These are phyloP conservation scores for Paralagenidium karlingii DNA, from an alignment of 352 stramenopile species.

Conservation along the genomic window DNA sequence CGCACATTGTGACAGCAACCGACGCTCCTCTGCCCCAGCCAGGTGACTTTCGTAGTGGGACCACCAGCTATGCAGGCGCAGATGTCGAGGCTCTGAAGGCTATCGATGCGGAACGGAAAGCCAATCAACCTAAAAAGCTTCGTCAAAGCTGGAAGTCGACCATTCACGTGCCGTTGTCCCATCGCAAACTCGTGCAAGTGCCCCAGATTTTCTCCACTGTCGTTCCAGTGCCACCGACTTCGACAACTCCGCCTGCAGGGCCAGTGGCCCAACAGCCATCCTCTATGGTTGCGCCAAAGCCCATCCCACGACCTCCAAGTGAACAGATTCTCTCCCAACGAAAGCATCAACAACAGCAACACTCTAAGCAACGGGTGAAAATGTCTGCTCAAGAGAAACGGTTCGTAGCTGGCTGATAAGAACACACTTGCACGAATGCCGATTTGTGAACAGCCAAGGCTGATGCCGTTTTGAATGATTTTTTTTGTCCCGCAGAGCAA, in stretches of 20 bases:
- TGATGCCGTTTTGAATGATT: not conserved
- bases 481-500: no score
- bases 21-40: no score
- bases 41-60: no score
- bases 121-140: no score
- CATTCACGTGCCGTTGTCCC: conserved; percentile 36
- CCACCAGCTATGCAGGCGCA: no score
- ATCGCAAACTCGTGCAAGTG: conserved; percentile 46
- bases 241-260: conserved; percentile 2
- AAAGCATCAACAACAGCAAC: not conserved
- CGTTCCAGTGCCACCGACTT: conserved; percentile 18
- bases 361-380: no score
- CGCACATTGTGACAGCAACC: no score
- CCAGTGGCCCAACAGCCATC: not conserved
- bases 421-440: conserved; percentile 1
- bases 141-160: conserved; percentile 47
- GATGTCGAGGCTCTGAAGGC: no score
- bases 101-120: no score
- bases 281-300: not conserved
- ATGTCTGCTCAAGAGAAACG: no score
- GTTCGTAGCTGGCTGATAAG: no score
- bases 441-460: not conserved
- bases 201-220: conserved; percentile 29
- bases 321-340: not conserved
- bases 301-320: not conserved